Conservation (phyloP, 2,329 filamentous ascomycete species). For the Domatiomyces globalis region DNA sequence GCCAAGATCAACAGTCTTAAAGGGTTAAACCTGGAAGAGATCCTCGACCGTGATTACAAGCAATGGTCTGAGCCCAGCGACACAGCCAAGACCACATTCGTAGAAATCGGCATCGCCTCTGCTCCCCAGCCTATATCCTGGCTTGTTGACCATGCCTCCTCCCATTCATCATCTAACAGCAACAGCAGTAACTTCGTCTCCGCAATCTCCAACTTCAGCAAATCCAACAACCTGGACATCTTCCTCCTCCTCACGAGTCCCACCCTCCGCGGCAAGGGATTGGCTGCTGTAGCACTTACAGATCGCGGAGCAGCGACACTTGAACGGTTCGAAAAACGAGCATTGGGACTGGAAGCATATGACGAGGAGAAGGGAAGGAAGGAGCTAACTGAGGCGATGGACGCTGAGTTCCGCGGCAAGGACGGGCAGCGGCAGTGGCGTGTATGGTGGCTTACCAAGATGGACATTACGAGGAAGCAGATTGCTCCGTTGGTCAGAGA, state of each 20-base stretch:
- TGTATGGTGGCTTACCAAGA: slow-evolving; percentile 40
- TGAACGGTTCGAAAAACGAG: slow-evolving; percentile 29
- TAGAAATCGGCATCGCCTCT: slow-evolving; percentile 44
- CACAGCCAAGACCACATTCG: slow-evolving; percentile 17
- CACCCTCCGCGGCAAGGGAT: slow-evolving; percentile 25
- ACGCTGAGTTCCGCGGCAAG: slow-evolving; percentile 9
- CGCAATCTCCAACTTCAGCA: slow-evolving; percentile 32
- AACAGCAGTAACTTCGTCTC: slow-evolving; percentile 14
- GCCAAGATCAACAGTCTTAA: slow-evolving; percentile 44
- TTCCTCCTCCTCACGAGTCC: slow-evolving; percentile 48
- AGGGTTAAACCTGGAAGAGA: slow-evolving; percentile 38
- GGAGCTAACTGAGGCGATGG: slow-evolving; percentile 22
- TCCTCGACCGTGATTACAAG: slow-evolving; percentile 51
- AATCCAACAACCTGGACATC: slow-evolving; percentile 30
- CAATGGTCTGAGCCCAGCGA: slow-evolving; percentile 36
- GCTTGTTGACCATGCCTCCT: slow-evolving; percentile 33
- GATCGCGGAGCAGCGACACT: slow-evolving; percentile 36
- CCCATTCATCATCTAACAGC: background rate
- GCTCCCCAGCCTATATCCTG: slow-evolving; percentile 44
- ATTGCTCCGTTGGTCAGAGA: slow-evolving; percentile 46
- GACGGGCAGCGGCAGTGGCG: slow-evolving; percentile 3
- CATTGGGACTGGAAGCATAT: slow-evolving; percentile 33
- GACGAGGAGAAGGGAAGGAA: slow-evolving; percentile 24
- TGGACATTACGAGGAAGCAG: slow-evolving; percentile 44
- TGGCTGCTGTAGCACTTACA: slow-evolving; percentile 27